Base-by-base conservation (phyloP, 305 asterid species). In the Fraxinus ornus region DNA sequence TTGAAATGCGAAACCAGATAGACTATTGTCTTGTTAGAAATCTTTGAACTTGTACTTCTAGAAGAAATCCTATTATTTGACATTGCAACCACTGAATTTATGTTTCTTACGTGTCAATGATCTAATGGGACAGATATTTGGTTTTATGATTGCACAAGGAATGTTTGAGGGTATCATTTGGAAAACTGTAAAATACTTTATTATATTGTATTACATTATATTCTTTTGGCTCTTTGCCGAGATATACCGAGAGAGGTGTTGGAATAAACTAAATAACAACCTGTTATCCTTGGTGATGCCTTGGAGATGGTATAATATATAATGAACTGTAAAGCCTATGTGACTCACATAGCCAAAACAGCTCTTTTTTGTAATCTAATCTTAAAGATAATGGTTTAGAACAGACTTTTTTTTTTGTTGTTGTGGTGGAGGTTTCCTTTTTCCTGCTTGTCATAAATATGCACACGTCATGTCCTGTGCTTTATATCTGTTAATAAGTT, bases 1-100 rank as follows among this genome's bases (percentile, higher is more conserved):
- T 9, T 35, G 62, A 39, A 77, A 55, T 55, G 28, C 1, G 19
- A 55, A 32, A 35, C 26, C 15, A 17, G 24, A 17, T 13, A 72
- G 44, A 66, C 77, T 35, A 33, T 33, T 33, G 76, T 72, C 28
- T 72, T 72, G 21, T 72, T 72, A 33, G 44, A 33, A 33, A 72
- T 49, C 76, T 33, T 19, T 33, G 47, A n/a, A 35, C 28, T n/a
- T 24, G 3, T 72, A 17, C 6, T 17, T 72, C 47, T 35, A 35
- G 77, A 72, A 72, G 47, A 72, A 72, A 72, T 72, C 77, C 77
- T 33, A 72, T 72, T 19, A 17, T 28, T 68, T 72, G 49, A 32
- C 77, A 17, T 35, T n/a, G 12, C 26, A 71, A 32, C 41, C 21
- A 19, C 76, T 26, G 32, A 71, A 71, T 6, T 33, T 71, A 12